phyloP scores from a whole-genome alignment of 352 stramenopile genomes.

The Phytophthora pseudosyringae region DNA sequence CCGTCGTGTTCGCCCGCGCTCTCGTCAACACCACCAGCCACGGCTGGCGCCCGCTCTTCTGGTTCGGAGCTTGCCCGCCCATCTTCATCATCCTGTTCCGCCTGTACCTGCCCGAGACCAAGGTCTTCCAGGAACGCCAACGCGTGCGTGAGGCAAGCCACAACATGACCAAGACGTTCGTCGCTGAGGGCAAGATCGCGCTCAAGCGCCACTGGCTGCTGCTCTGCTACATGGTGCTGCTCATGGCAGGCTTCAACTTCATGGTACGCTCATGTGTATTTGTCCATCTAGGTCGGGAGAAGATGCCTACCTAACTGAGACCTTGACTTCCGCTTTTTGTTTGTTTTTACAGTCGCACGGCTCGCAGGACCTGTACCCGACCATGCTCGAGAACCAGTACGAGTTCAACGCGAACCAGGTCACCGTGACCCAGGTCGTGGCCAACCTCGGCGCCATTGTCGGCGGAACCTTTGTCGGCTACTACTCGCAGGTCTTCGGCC shows the following conservation, averaged over 20 bases:
- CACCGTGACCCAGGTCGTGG: slow-evolving; percentile 54
- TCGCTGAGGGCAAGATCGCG: slow-evolving; percentile 51
- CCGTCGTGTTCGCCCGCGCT: slow-evolving; percentile 43
- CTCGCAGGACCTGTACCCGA: slow-evolving; percentile 60
- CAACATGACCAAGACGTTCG: slow-evolving; percentile 44
- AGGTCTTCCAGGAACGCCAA: slow-evolving; percentile 49
- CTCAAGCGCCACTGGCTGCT: slow-evolving; percentile 53
- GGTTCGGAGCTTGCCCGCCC: slow-evolving; percentile 56
- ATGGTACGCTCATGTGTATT: slow-evolving; percentile 33
- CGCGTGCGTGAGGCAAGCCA: slow-evolving; percentile 36
- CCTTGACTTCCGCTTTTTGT: slow-evolving; percentile 4
- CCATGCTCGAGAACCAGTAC: slow-evolving; percentile 56
- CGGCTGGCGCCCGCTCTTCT: slow-evolving; percentile 54
- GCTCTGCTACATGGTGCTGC: slow-evolving; percentile 50
- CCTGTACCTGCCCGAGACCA: slow-evolving; percentile 46
- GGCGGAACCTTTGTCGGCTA: slow-evolving; percentile 59
- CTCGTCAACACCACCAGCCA: slow-evolving; percentile 53
- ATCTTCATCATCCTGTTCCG: slow-evolving; percentile 55
- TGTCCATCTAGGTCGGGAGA: too few species aligned
- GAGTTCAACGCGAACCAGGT: slow-evolving; percentile 53
- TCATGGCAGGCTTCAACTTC: slow-evolving; percentile 61
- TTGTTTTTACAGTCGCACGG: slow-evolving; percentile 40
- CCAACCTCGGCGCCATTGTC: slow-evolving; percentile 55
- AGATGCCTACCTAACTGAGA: background rate
- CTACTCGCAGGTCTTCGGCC: slow-evolving; percentile 62